Conservation (phyloP, 2,329 filamentous ascomycete genomes). For the Diaporthe destruens region DNA sequence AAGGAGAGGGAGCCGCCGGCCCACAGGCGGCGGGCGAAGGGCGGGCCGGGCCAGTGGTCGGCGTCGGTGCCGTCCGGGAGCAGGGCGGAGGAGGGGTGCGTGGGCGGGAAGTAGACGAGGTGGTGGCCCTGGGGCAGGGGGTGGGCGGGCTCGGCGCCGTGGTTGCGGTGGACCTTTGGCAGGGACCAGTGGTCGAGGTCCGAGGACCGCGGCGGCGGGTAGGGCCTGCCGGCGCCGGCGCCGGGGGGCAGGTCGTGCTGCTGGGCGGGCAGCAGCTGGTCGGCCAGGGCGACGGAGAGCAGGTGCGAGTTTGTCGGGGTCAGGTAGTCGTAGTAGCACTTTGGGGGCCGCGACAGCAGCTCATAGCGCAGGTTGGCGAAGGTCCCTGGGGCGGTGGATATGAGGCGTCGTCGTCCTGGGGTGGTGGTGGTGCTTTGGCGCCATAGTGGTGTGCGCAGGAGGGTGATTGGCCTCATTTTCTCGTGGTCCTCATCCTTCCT, state of each 20-base stretch:
- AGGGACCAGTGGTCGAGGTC: slow-evolving; percentile 50
- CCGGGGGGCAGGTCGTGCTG: background rate
- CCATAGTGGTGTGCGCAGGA: slow-evolving; percentile 19
- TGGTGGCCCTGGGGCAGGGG: slow-evolving; percentile 78
- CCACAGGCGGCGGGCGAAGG: slow-evolving; percentile 87
- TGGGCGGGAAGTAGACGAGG: slow-evolving; percentile 87
- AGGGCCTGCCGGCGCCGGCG: background rate
- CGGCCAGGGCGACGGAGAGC: slow-evolving; percentile 70
- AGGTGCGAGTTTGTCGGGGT: slow-evolving; percentile 74
- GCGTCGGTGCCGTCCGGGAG: slow-evolving; percentile 88
- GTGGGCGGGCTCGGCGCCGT: background rate
- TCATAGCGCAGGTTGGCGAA: slow-evolving; percentile 39
- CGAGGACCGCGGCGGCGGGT: slow-evolving; percentile 44
- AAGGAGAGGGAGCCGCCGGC: slow-evolving; percentile 81
- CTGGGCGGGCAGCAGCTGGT: slow-evolving; percentile 42
- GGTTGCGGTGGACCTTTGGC: slow-evolving; percentile 40
- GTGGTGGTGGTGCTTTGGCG: background rate
- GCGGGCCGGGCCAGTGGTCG: slow-evolving; percentile 78
- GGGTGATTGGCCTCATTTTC: slow-evolving; percentile 35
- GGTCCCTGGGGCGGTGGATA: slow-evolving; percentile 35
- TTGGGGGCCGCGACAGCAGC: slow-evolving; percentile 43
- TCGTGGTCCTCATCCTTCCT: slow-evolving; percentile 26
- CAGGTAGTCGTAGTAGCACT: slow-evolving; percentile 58
- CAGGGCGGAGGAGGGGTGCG: slow-evolving; percentile 71
- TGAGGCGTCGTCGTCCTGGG: background rate